Percentiles rank a stretch among this genome's conserved stretches.
phyloP scores from a whole-genome alignment of 306 rosid species.

The Crotalaria pallida region DNA sequence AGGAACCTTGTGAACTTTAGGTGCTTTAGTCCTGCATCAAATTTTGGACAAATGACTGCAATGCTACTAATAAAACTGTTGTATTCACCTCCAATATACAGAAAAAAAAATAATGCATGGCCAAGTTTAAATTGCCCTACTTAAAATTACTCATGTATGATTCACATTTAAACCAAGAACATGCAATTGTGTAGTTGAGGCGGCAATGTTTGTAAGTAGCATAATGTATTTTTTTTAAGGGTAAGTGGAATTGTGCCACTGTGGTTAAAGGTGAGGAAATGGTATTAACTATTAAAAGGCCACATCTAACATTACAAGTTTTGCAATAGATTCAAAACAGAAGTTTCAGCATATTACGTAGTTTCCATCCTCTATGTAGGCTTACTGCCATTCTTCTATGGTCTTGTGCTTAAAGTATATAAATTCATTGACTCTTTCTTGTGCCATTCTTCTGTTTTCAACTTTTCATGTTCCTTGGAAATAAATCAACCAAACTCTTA shows the following conservation, averaged over 20 bases:
- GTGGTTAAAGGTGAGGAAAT: background rate
- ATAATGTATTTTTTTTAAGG: too few species aligned
- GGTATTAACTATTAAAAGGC: background rate
- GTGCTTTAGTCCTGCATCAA: conserved; percentile 36
- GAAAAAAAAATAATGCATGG: background rate
- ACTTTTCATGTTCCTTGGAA: background rate
- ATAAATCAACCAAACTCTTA: background rate
- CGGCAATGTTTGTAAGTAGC: background rate
- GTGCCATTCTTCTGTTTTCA: too few species aligned
- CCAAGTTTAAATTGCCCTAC: background rate
- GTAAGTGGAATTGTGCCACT: too few species aligned
- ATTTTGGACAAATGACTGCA: background rate
- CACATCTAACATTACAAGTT: background rate
- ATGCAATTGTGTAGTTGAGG: background rate
- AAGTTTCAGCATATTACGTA: too few species aligned
- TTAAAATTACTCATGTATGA: background rate
- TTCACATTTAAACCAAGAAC: background rate
- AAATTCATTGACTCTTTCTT: background rate
- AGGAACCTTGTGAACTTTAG: background rate
- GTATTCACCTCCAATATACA: background rate
- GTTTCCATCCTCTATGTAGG: too few species aligned
- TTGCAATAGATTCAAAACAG: too few species aligned
- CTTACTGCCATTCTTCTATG: background rate
- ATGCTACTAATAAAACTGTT: background rate
- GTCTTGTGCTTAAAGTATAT: background rate